Conservation (phyloP, 1,284 basidiomycete genomes). For the Erythrobasidium hasegawianum region DNA sequence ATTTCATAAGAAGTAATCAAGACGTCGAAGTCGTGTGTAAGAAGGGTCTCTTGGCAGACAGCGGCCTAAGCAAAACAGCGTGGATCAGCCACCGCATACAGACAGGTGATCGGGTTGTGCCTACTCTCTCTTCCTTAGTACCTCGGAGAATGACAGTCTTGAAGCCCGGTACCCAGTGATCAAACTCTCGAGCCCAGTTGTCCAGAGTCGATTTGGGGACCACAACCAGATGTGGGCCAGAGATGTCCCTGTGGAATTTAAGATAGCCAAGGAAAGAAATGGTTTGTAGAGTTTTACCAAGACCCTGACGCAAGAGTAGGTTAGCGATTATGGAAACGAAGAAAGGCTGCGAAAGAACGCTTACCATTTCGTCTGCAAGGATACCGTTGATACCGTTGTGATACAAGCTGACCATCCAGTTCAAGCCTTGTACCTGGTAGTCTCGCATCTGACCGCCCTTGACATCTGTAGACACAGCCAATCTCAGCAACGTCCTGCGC, state of each 20-base stretch:
- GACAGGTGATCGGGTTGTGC: background rate
- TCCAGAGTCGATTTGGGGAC: conserved; percentile 97
- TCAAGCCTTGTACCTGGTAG: conserved; percentile 93
- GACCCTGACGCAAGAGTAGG: conserved; percentile 60
- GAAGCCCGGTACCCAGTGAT: conserved; percentile 87
- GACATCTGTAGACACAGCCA: conserved; percentile 60
- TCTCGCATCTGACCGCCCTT: conserved; percentile 81
- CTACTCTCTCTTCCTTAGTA: conserved; percentile 78
- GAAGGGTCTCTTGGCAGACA: conserved; percentile 52
- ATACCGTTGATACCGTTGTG: conserved; percentile 93
- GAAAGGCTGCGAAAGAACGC: conserved; percentile 9
- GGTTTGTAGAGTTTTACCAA: conserved; percentile 96
- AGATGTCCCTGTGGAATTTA: conserved; percentile 71
- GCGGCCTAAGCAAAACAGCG: too few species aligned
- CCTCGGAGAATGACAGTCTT: conserved; percentile 78
- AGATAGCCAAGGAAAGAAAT: conserved; percentile 97
- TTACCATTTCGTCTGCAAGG: conserved; percentile 87
- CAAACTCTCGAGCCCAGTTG: conserved; percentile 94
- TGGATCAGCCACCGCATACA: too few species aligned
- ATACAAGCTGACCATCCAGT: conserved; percentile 92
- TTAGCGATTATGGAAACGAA: too few species aligned
- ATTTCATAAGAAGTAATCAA: conserved; percentile 98
- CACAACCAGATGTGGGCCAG: conserved; percentile 89
- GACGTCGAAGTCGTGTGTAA: conserved; percentile 87
- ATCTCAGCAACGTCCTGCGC: conserved; percentile 11